Percentiles rank a stretch among this genome's conserved stretches.
phyloP scores from a whole-genome alignment of 2,329 filamentous ascomycete genomes.

The Botryosphaeria dothidea region DNA sequence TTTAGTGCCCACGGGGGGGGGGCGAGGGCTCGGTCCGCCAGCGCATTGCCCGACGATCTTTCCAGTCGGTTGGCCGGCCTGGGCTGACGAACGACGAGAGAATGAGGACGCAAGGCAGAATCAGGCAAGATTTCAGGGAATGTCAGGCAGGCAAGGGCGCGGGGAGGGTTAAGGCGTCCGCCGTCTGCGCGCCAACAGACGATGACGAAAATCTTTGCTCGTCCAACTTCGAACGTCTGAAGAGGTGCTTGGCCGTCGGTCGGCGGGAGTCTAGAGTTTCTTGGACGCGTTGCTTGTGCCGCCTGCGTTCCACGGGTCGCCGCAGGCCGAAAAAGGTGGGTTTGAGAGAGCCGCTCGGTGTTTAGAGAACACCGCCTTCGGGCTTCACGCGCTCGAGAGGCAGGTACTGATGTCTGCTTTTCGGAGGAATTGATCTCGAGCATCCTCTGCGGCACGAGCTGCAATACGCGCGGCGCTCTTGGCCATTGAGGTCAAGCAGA shows the following conservation, averaged over 20 bases:
- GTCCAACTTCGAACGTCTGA: constrained; percentile 5
- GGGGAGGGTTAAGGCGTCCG: not conserved
- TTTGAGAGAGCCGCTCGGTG: not conserved
- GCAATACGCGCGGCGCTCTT: not conserved
- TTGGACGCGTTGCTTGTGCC: constrained; percentile 6
- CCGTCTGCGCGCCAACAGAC: not conserved
- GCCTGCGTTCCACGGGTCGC: not conserved
- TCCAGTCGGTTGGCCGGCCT: not conserved
- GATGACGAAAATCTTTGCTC: not conserved
- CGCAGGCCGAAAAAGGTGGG: not conserved
- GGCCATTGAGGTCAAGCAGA: not conserved
- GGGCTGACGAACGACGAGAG: not conserved
- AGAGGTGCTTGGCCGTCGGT: not conserved
- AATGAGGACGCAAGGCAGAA: not conserved
- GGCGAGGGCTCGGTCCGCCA: not conserved
- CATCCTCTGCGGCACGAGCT: not conserved
- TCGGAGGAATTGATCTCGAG: not conserved
- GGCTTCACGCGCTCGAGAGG: not conserved
- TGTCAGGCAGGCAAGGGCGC: not conserved
- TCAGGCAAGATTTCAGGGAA: not conserved
- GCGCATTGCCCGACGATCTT: not conserved
- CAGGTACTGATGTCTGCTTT: not conserved
- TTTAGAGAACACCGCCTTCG: not conserved
- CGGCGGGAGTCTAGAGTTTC: not conserved
- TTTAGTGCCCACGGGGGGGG: no score